Percentiles rank a stretch among this genome's conserved stretches.
phyloP scores from a whole-genome alignment of 257 asterid genomes.

The Fraxinus cuspidata region DNA sequence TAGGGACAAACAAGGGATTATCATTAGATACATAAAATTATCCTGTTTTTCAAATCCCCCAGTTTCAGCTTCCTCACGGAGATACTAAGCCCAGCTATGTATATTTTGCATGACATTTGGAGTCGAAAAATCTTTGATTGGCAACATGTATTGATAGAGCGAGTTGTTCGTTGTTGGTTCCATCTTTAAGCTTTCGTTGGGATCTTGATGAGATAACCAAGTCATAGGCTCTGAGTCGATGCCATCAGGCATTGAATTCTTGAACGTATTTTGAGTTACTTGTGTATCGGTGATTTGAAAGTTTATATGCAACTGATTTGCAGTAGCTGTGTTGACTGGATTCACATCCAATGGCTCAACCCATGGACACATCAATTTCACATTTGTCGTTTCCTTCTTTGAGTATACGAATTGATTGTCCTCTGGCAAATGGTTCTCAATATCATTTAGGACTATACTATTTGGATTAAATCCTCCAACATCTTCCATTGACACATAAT shows the following conservation, averaged over 20 bases:
- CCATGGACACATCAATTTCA: slow-evolving; percentile 3
- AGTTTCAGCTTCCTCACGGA: not conserved
- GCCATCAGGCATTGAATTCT: not conserved
- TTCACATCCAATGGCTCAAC: not conserved
- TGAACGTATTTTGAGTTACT: not conserved
- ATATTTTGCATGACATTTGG: not conserved
- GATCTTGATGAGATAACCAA: slow-evolving; percentile 9
- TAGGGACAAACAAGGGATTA: not conserved
- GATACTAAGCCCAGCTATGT: not conserved
- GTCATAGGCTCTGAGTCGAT: not conserved
- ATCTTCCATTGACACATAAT: not conserved
- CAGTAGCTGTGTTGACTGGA: not conserved
- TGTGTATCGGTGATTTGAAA: not conserved
- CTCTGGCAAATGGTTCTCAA: slow-evolving; percentile 24
- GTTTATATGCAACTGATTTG: not conserved
- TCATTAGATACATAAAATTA: slow-evolving; percentile 12
- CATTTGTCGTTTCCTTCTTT: not conserved
- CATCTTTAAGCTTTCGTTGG: not conserved
- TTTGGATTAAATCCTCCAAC: not conserved
- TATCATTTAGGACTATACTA: not conserved
- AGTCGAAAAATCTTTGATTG: not conserved
- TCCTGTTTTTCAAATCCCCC: not conserved
- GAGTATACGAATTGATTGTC: slow-evolving; percentile 15
- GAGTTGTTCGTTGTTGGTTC: not conserved
- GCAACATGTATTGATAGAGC: slow-evolving; percentile 9